Evolutionary conservation across 2,329 filamentous ascomycete species (phyloP), one percentile per base, ranked within the genome.

Genomic region (Botryotinia narcissicola): DNA sequence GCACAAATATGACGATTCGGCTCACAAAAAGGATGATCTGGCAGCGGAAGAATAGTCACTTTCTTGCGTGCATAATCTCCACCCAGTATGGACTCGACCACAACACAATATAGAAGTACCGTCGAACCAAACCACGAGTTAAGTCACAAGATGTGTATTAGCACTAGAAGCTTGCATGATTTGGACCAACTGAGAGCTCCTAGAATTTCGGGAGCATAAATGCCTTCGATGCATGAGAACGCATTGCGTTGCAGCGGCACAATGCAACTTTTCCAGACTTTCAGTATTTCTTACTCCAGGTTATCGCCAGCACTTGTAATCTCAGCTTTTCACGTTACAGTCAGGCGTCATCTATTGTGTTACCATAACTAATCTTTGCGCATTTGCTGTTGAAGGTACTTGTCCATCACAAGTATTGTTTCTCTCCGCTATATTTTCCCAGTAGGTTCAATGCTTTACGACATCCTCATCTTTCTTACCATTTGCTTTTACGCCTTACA

Each of bases 41-140:
- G 48, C 66, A 69, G 66, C 66, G 66, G 66, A 69, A 57, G 35
- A 69, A 57, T 57, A 57, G 32, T 32, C 54, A 42, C 66, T 68
- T 68, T 22, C 66, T 68, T 68, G 48, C 66, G 44, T 69, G 66
- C 66, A 69, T 57, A 32, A 69, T 57, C 25, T 44, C 46, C 54
- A 68, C 46, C 35, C 64, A 29, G 35, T 37, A 57, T 42, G 64
- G 37, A 32, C 35, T 57, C 57, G 37, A 51, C 42, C 18, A 67
- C 32, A 67, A n/a, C 35, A 54, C 32, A 54, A 48, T 37, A 54
- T 29, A 22, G 46, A 54, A 54, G 37, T 68, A 40, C 35, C 22
- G 12, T 51, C 63, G 44, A 67, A 51, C 44, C 29, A 68, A 57
- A 57, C n/a, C 22, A 68, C 25, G 64, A 25, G 29, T 37, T 16